Conservation (phyloP, 495 filamentous ascomycete genomes). For the Xanthoparmelia taractica region DNA sequence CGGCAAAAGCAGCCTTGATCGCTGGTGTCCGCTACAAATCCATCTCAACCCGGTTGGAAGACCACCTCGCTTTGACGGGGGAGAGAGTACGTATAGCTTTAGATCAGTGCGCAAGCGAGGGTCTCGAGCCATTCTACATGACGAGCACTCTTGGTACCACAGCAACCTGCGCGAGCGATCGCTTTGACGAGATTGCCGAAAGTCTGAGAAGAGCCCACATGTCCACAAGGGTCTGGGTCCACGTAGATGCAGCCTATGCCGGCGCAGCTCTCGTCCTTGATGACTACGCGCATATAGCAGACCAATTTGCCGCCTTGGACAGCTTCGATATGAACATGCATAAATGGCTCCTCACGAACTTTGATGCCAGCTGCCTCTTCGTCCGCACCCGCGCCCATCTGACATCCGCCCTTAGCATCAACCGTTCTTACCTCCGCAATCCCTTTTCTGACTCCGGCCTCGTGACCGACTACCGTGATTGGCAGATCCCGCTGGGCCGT, state of each 20-base stretch:
- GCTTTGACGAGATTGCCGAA: conserved; percentile 61
- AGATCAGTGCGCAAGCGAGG: conserved; percentile 50
- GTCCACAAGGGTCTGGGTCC: conserved; percentile 61
- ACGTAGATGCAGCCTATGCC: conserved; percentile 95
- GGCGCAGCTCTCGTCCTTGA: conserved; percentile 74
- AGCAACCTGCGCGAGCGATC: conserved; percentile 78
- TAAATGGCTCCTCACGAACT: conserved; percentile 95
- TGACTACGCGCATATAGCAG: conserved; percentile 65
- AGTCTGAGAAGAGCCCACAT: conserved; percentile 53
- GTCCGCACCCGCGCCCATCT: conserved; percentile 68
- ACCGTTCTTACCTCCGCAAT: conserved; percentile 76
- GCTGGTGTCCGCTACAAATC: conserved; percentile 70
- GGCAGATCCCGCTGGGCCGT: conserved; percentile 92
- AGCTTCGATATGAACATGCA: conserved; percentile 95
- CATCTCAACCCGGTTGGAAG: conserved; percentile 51
- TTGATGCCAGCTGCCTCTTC: conserved; percentile 81
- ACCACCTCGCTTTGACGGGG: conserved; percentile 66
- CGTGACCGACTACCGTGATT: conserved; percentile 96
- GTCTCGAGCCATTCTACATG: conserved; percentile 77
- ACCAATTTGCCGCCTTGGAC: conserved; percentile 60
- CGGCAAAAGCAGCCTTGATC: conserved; percentile 81
- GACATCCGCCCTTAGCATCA: conserved; percentile 71
- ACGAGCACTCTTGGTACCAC: conserved; percentile 85
- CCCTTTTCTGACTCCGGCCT: conserved; percentile 69
- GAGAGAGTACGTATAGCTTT: conserved; percentile 51